These are phyloP conservation scores for Tuber calosporum DNA, from an alignment of 495 filamentous ascomycete species.

Conservation along the genomic window DNA sequence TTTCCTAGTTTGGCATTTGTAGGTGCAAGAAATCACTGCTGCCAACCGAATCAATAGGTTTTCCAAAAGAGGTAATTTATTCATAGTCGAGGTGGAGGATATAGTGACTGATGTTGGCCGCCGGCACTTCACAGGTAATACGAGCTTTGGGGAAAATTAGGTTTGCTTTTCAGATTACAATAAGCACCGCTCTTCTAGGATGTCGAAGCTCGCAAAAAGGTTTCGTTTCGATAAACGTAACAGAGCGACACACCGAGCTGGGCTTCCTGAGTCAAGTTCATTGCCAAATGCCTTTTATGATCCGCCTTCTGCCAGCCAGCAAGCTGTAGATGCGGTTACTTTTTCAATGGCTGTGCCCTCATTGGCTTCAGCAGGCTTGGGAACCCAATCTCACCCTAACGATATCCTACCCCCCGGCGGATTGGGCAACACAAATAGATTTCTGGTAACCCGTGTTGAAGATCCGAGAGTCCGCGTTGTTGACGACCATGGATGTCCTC, in stretches of 20 bases:
- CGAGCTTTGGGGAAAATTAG: neutral
- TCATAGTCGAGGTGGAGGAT: neutral
- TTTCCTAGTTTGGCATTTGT: neutral
- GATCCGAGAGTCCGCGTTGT: neutral
- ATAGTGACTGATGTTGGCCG: neutral
- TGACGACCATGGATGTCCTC: neutral
- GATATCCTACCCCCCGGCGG: accelerated
- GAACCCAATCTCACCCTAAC: neutral
- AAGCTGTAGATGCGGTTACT: neutral
- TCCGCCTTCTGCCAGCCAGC: neutral
- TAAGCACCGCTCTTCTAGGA: neutral
- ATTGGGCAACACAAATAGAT: neutral
- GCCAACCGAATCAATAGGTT: neutral
- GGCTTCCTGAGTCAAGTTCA: neutral
- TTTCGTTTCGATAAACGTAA: neutral
- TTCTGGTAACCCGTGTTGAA: neutral
- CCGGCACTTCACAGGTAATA: neutral
- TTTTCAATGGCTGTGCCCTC: neutral
- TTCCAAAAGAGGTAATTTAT: neutral
- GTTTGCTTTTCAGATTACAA: neutral
- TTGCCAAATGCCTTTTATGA: neutral
- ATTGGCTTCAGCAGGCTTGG: neutral
- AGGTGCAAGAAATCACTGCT: neutral
- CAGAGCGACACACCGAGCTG: neutral
- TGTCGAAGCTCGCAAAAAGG: neutral